Evolutionary conservation across 371 early-diverging fungal genomes (phyloP), one percentile per base, ranked within the genome.

Genomic region (Mortierella sp.): DNA sequence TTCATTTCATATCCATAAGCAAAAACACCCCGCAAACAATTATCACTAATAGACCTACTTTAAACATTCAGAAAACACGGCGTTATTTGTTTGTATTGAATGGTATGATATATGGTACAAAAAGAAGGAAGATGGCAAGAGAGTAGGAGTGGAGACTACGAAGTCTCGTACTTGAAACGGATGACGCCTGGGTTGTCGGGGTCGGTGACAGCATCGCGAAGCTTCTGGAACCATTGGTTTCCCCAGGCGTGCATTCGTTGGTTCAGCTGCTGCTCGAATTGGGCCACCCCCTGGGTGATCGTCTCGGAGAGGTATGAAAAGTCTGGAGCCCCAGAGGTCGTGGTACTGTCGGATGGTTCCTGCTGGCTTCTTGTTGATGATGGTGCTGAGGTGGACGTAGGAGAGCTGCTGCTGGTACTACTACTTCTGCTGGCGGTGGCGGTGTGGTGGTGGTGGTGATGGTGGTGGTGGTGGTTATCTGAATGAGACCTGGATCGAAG

Each of bases 221-320:
- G 8, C 68, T 43, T 73, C n/a, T 60, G 56, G 10, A 41, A 35
- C 32, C 72, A 32, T 38, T 74, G 70, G 46, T 27, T 58, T 1
- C 74, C 77, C 74, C 65, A 68, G 1, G 43, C 76, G 24, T 70
- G 70, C 43, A 76, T 43, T 49, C 70, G 72, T 35, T 80, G 77
- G 6, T 73, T 49, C 56, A 81, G 24, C 29, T 76, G 72, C 21
- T 70, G 58, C 54, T 81, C 81, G 12, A 81, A 73, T 18, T 46
- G 44, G 41, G 73, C 74, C 44, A 76, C n/a, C 12, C 72, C 54
- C 44, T 71, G 72, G 10, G 76, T 49, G 38, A 81, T 74, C 5
- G 49, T 68, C 18, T 54, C 48, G 11, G 75, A 56, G 21, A 80
- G 32, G 29, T 71, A 16, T 14, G 54, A 74, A 43, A 43, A 24